These are phyloP conservation scores for Penicillium verrucosum DNA, from an alignment of 2,329 filamentous ascomycete genomes.

Conservation along the genomic window DNA sequence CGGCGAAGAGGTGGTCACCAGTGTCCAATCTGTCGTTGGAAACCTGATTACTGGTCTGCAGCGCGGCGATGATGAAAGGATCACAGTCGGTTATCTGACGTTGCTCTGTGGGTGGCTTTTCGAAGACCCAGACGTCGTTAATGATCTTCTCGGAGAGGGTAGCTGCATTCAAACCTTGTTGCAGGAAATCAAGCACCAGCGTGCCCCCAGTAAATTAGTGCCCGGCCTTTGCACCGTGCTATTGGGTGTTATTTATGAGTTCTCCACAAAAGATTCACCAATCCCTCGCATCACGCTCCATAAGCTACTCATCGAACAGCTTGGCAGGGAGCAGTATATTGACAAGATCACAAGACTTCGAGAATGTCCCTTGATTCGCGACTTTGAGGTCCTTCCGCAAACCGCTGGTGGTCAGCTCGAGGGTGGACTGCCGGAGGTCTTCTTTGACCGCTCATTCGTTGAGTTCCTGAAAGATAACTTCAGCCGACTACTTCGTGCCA, in stretches of 20 bases:
- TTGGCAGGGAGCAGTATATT: conserved; percentile 84
- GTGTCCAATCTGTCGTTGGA: conserved; percentile 81
- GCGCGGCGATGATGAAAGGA: conserved; percentile 70
- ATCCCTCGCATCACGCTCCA: conserved; percentile 78
- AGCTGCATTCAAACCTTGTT: conserved; percentile 87
- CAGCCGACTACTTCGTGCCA: conserved; percentile 74
- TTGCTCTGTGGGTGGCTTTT: conserved; percentile 85
- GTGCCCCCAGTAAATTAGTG: conserved; percentile 62
- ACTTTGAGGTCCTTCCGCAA: conserved; percentile 83
- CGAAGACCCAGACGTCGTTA: conserved; percentile 84
- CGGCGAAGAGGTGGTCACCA: conserved; percentile 92
- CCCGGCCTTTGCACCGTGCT: conserved; percentile 81
- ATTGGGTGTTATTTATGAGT: conserved; percentile 88
- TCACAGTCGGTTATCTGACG: conserved; percentile 84
- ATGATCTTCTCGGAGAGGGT: conserved; percentile 88
- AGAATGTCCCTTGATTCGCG: conserved; percentile 72
- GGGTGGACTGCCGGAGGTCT: conserved; percentile 69
- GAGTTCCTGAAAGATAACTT: conserved; percentile 97
- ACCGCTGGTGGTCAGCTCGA: conserved; percentile 55
- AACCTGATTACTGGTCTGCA: conserved; percentile 80
- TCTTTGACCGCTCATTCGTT: conserved; percentile 80
- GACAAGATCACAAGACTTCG: conserved; percentile 76
- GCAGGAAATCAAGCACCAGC: conserved; percentile 65
- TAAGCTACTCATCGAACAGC: conserved; percentile 68
- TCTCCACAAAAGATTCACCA: conserved; percentile 94